These are phyloP conservation scores for Salvia hispanica DNA, from an alignment of 257 asterid genomes.

Conservation along the genomic window DNA sequence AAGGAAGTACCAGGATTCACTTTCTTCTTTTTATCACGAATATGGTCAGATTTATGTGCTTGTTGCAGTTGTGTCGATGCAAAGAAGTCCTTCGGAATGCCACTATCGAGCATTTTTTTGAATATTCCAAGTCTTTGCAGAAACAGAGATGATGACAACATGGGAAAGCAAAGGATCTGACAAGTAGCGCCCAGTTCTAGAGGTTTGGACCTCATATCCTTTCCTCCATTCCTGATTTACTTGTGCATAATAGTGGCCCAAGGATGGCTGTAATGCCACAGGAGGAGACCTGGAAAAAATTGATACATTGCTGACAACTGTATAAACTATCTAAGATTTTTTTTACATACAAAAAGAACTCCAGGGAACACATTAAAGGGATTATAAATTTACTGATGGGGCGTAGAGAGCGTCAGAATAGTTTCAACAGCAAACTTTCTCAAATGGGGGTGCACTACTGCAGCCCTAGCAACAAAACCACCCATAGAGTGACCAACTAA, in stretches of 20 bases:
- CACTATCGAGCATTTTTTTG: conserved; percentile 86
- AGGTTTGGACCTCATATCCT: conserved; percentile 71
- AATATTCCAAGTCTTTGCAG: conserved; percentile 75
- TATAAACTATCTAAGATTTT: conserved; percentile 6
- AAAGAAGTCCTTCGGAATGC: conserved; percentile 70
- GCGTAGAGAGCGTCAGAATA: conserved; percentile 87
- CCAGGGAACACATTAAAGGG: conserved; percentile 26
- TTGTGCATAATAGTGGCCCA: conserved; percentile 74
- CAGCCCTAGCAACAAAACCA: conserved; percentile 99
- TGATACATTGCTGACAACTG: conserved; percentile 29
- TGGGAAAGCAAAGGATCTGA: conserved; percentile 68
- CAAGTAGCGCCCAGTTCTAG: conserved; percentile 58
- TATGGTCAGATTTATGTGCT: conserved; percentile 38
- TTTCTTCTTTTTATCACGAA: conserved; percentile 44
- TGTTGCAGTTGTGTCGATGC: conserved; percentile 50
- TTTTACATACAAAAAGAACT: not conserved
- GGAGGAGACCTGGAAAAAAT: conserved; percentile 81
- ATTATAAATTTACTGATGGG: conserved; percentile 75
- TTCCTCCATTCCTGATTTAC: conserved; percentile 88
- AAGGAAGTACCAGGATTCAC: conserved; percentile 54
- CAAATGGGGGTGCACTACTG: conserved; percentile 79
- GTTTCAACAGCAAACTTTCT: conserved; percentile 91
- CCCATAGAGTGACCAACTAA: conserved; percentile 99
- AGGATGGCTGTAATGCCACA: conserved; percentile 86
- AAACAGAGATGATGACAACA: conserved; percentile 75